Evolutionary conservation across 805 yeast species (phyloP).

Genomic region (Kurtzmaniella cleridarum): DNA sequence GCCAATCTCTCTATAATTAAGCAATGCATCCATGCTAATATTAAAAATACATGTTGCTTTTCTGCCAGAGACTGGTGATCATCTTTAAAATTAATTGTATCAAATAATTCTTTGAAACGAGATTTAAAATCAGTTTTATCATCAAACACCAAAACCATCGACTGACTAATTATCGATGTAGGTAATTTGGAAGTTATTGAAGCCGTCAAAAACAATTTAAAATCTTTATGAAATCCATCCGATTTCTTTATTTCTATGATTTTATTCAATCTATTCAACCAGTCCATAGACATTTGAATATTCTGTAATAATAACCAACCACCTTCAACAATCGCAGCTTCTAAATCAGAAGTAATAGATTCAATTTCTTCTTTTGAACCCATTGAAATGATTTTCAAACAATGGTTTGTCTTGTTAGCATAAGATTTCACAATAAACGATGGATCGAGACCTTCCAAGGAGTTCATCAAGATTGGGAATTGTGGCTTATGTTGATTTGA

Average conservation of each 20-base stretch:
- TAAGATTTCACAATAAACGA: constrained; percentile 44
- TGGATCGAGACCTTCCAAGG: constrained; percentile 64
- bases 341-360: constrained; percentile 51
- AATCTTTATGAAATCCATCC: constrained; percentile 19
- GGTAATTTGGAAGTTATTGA: constrained; percentile 45
- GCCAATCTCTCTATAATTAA: constrained; percentile 53
- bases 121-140: constrained; percentile 54
- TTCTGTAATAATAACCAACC: constrained; percentile 78
- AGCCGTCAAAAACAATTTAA: constrained; percentile 65
- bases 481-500: constrained; percentile 9
- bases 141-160: constrained; percentile 58
- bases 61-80: constrained; percentile 32
- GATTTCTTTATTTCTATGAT: constrained; percentile 25
- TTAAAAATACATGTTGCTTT: constrained; percentile 42
- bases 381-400: constrained; percentile 51
- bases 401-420: constrained; percentile 25
- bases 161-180: constrained; percentile 46
- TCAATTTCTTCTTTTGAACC: constrained; percentile 67
- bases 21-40: constrained; percentile 69
- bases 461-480: constrained; percentile 47
- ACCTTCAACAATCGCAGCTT: constrained; percentile 42
- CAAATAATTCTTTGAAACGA: constrained; percentile 36
- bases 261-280: constrained; percentile 56
- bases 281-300: constrained; percentile 58
- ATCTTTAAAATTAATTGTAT: constrained; percentile 12